Conservation (phyloP, 1,284 basidiomycete species). For the Austropuccinia psidii region DNA sequence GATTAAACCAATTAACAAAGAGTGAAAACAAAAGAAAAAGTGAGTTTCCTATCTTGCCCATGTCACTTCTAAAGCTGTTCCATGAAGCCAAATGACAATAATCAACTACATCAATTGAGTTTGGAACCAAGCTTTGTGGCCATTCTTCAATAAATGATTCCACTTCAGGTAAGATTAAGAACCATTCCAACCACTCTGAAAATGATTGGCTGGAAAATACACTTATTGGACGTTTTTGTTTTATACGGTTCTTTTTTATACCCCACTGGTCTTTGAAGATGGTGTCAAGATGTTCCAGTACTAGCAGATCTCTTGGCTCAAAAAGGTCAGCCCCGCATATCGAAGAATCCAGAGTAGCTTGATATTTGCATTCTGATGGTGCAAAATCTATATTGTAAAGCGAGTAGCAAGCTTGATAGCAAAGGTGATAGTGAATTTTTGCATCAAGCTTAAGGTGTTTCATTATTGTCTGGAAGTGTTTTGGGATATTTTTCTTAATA, state of each 20-base stretch:
- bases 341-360: too few relatives aligned
- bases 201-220: neutral
- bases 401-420: too few relatives aligned
- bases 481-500: neutral
- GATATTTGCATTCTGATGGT: too few relatives aligned
- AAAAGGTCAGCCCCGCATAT: too few relatives aligned
- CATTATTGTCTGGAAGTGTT: neutral
- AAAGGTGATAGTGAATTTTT: too few relatives aligned
- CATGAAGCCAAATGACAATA: neutral
- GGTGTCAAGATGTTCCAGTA: too few relatives aligned
- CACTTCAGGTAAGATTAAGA: neutral
- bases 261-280: too few relatives aligned
- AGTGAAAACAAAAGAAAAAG: neutral
- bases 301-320: too few relatives aligned
- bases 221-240: neutral
- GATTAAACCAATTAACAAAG: slow-evolving; percentile 12
- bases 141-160: neutral
- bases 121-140: neutral
- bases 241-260: neutral
- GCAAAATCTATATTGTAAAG: too few relatives aligned
- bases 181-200: neutral
- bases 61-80: neutral
- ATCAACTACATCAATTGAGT: too few relatives aligned
- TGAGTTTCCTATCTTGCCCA: neutral
- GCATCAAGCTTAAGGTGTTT: slow-evolving; percentile 3